phyloP scores from a whole-genome alignment of 768 basidiomycete species.

The Tulasnella sp. region DNA sequence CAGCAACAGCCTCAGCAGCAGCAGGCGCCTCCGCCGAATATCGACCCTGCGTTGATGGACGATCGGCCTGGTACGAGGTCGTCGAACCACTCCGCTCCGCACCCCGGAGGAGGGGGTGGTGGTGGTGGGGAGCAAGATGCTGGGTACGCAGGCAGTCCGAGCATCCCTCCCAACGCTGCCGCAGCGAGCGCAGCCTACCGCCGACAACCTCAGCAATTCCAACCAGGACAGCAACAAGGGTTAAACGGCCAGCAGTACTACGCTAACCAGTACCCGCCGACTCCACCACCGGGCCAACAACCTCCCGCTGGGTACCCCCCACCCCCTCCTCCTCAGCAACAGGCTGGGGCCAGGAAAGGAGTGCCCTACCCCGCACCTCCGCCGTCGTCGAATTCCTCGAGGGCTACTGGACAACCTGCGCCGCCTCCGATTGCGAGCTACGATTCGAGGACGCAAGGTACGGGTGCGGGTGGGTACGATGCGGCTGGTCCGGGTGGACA shows the following conservation, averaged over 20 bases:
- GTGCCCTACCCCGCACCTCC: neutral
- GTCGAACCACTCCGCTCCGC: neutral
- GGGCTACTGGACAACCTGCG: no score
- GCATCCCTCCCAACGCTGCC: neutral
- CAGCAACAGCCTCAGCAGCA: neutral
- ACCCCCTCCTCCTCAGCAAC: neutral
- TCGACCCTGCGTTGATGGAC: neutral
- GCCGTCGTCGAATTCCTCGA: neutral
- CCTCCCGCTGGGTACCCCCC: neutral
- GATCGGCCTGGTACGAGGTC: neutral
- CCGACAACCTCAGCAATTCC: neutral
- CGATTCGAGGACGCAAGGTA: neutral
- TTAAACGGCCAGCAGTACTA: neutral
- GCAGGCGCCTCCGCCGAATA: neutral
- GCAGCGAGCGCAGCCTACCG: neutral
- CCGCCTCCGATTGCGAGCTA: neutral
- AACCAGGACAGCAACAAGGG: neutral
- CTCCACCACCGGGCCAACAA: neutral
- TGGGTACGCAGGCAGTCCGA: neutral
- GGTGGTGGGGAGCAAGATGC: neutral
- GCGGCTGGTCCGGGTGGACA: neutral
- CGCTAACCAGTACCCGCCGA: neutral
- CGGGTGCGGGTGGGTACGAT: neutral
- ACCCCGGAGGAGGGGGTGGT: neutral
- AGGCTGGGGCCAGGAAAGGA: neutral